Base-by-base conservation (phyloP, 495 filamentous ascomycete genomes). In the Penicillium parvum region DNA sequence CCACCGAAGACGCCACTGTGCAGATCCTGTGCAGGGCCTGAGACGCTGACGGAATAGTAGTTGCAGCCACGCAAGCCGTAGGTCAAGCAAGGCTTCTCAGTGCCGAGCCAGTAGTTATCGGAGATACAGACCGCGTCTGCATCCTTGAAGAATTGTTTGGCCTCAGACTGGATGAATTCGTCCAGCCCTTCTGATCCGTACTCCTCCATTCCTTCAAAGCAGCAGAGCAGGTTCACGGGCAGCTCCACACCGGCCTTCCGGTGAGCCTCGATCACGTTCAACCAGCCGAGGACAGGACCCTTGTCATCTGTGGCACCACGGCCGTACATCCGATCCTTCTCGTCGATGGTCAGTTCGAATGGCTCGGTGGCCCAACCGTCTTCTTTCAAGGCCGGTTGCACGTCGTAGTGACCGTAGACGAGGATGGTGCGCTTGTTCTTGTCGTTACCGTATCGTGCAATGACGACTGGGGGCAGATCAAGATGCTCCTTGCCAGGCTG, bases 131-230 rank as follows among this genome's bases (percentile, higher is more conserved):
- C 90, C 4, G 90, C 94, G 47, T 99, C 94, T 4, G 88, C 81
- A 50, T 95, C 91, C 51, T 85, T 86, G 71, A 99, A 99, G 74
- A 79, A 97, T 40, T 82, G 81, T 71, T 90, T 88, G 51, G 79
- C 84, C 69, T 99, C 94, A 12, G 75, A 81, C 47, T 84, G 73
- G 64, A 99, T 95, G 48, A 96, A 85, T 30, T 96, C 91, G 48
- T 99, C 91, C 28, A 99, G 77, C 27, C 94, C 94, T 57, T 97
- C 94, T 1, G 88, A 95, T 28, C 94, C 94, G 63, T 95, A 95
- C 70, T 99, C 94, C 70, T 99, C 92, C 94, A 99, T 99, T 29
- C 94, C 94, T 69, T 99, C 94, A 57, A 99, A 99, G 75, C 94
- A 99, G 89, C 96, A 96, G 21, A 99, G 79, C 43, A 99, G 76